Evolutionary conservation across 345 rosid species (phyloP), one percentile per base, ranked within the genome.

Genomic region (Rhodomyrtus tomentosa): DNA sequence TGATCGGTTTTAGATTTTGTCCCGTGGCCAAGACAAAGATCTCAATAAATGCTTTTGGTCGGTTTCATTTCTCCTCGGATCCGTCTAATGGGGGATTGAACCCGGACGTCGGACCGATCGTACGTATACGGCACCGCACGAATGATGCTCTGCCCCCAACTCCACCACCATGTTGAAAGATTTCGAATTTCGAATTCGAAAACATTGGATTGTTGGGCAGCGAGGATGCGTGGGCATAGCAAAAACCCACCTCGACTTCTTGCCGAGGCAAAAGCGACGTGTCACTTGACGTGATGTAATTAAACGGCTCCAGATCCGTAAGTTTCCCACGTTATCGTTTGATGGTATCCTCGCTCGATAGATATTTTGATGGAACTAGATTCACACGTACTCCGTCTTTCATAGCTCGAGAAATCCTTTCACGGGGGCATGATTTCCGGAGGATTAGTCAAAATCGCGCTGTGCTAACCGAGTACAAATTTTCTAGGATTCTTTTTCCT

Each of bases 251-350:
- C 3, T 29, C 0, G 0, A 15, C 5, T 29, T 3, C 10, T 29
- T 15, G 29, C 2, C 38, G 1, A n/a, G 0, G 10, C 2, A 0
- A 6, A n/a, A 3, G 0, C 10, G 20, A 29, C 22, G 10, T 36
- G 21, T 29, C 74, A 29, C 2, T 59, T 0, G 10, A 15, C 0
- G 12, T 29, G 4, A 29, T 27, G 5, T 29, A 59, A 14, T 59
- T 3, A n/a, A n/a, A 14, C 20, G 21, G 18, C 5, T 29, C 16
- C 3, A 29, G 7, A 14, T 59, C 0, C 0, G 2, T 59, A 59
- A 29, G n/a, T 59, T 29, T 29, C 15, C 0, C 9, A 3, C 10
- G 2, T 29, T 29, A 59, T 6, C 7, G 22, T 9, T 1, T 59
- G 11, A 16, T 13, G 18, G 20, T 27, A 58, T 56, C n/a, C n/a